Conservation (phyloP, 106 monocot species). For the Allium sativum region DNA sequence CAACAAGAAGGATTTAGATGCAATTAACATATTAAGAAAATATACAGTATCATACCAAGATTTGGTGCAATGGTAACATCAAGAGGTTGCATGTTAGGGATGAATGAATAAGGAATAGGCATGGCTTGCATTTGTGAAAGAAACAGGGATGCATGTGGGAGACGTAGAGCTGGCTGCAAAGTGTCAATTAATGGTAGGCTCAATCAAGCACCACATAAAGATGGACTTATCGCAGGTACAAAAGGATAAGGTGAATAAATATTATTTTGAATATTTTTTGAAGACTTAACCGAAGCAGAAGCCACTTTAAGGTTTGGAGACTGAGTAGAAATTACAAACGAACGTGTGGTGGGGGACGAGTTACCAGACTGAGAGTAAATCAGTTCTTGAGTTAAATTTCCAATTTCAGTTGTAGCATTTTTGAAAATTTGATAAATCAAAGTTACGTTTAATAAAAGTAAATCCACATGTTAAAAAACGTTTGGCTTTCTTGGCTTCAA, state of each 20-base stretch:
- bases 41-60: too few relatives aligned
- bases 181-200: constrained; percentile 32
- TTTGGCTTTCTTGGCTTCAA: too few relatives aligned
- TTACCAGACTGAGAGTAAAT: constrained; percentile 25
- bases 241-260: constrained; percentile 35
- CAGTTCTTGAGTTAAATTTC: too few relatives aligned
- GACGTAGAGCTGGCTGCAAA: constrained; percentile 38
- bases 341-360: constrained; percentile 20
- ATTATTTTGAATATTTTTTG: constrained; percentile 29
- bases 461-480: too few relatives aligned
- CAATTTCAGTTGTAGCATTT: too few relatives aligned
- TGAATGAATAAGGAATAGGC: constrained; percentile 21
- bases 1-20: too few relatives aligned
- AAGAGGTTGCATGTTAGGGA: constrained; percentile 30
- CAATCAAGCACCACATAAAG: constrained; percentile 48
- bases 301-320: too few relatives aligned
- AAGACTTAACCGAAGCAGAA: constrained; percentile 22
- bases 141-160: constrained; percentile 35
- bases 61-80: too few relatives aligned
- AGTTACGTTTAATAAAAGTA: too few relatives aligned
- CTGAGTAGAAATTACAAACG: constrained; percentile 2
- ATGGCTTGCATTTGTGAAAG: constrained; percentile 20
- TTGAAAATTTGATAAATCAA: too few relatives aligned
- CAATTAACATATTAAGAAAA: too few relatives aligned
- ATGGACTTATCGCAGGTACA: constrained; percentile 11